Evolutionary conservation across 352 stramenopile species (phyloP).

Genomic region (Phytophthora hibernalis): DNA sequence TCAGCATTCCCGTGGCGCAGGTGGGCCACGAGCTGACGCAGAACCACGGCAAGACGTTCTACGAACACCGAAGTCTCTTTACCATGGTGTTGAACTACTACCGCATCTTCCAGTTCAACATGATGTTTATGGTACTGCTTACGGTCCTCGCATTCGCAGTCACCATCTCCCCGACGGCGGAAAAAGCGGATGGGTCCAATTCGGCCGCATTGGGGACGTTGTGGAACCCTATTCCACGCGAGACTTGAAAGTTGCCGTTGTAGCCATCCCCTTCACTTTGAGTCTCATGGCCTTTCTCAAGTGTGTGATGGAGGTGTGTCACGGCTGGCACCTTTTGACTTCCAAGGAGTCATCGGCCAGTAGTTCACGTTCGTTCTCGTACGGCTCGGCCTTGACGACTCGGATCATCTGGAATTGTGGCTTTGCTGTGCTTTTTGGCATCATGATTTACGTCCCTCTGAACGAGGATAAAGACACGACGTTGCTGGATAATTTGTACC

Average conservation of each 20-base stretch:
- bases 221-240: conserved; percentile 60
- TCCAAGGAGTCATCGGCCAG: conserved; percentile 54
- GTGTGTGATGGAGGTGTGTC: conserved; percentile 67
- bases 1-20: conserved; percentile 54
- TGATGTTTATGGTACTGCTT: conserved; percentile 72
- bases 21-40: conserved; percentile 59
- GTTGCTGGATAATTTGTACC: conserved; percentile 53
- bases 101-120: conserved; percentile 86
- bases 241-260: conserved; percentile 61
- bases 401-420: conserved; percentile 69
- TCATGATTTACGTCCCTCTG: conserved; percentile 72
- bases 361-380: conserved; percentile 68
- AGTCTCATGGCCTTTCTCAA: conserved; percentile 63
- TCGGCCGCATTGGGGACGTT: conserved; percentile 58
- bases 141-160: conserved; percentile 63
- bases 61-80: conserved; percentile 77
- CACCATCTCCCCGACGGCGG: conserved; percentile 68
- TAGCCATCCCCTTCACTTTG: conserved; percentile 59
- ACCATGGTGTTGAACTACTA: conserved; percentile 83
- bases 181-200: conserved; percentile 62
- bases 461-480: conserved; percentile 53
- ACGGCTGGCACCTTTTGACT: conserved; percentile 70
- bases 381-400: conserved; percentile 54
- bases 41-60: conserved; percentile 83
- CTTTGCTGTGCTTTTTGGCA: conserved; percentile 61